Evolutionary conservation across 371 early-diverging fungal genomes (phyloP), one percentile per base, ranked within the genome.

Genomic region (Rhizomucor miehei): DNA sequence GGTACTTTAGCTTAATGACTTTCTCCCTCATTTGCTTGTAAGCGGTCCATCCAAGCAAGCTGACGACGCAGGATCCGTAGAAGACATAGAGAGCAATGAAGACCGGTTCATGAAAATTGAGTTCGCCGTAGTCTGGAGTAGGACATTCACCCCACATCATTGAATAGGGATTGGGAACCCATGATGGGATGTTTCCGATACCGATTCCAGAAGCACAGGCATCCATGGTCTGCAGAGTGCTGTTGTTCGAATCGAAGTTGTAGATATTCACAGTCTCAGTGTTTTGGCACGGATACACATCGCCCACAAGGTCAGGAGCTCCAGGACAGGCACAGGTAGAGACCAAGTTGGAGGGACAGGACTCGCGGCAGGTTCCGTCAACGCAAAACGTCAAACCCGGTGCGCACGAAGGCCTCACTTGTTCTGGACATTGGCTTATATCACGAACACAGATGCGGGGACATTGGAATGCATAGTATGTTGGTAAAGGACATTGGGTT

Each of bases 81-180:
- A 85, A 83, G 6, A 73, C 66, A 39, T 71, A 62, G 17, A 79
- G 51, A 4, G 83, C 75, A 50, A 82, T 72, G 45, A 72, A 73
- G n/a, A 69, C 63, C 51, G 63, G 67, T 34, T 73, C 79, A 45
- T 62, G 52, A 51, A 60, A 73, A 1, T 44, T 74, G 34, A 84
- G 63, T 59, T 60, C 53, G 21, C 75, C 79, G 52, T 65, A 67
- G 37, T 71, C 73, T 8, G 79, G 65, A 13, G 63, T 59, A 20
- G 84, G 84, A 55, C 85, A 86, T 34, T 63, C 58, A 29, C 63
- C 66, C 82, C 84, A 86, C 67, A 82, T 69, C 11, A 62, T 55
- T 1, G 59, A 25, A 24, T 46, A 25, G 44, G 65, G 48, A 35
- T 70, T 60, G 6, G 65, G 12, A 11, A 51, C 56, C 83, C 83